These are phyloP conservation scores for Chaetomidium leptoderma DNA, from an alignment of 495 filamentous ascomycete genomes.

Conservation along the genomic window DNA sequence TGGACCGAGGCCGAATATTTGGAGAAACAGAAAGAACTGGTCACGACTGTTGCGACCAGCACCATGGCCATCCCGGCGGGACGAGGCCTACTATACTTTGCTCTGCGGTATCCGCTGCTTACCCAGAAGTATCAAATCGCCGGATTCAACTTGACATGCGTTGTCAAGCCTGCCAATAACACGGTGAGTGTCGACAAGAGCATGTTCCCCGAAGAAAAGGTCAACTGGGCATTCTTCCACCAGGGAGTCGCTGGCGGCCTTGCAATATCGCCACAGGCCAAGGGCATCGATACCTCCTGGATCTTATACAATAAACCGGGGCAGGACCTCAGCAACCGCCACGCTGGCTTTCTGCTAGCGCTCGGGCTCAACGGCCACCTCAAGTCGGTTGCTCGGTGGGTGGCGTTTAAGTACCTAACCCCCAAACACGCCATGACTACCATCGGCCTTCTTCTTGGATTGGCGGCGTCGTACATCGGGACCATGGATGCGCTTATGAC, in stretches of 20 bases:
- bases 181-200: constrained; percentile 81
- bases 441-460: constrained; percentile 84
- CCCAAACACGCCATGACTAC: constrained; percentile 99
- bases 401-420: constrained; percentile 96
- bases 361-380: constrained; percentile 95
- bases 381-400: constrained; percentile 90
- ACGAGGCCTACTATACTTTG: constrained; percentile 77
- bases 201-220: constrained; percentile 86
- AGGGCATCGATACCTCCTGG: constrained; percentile 96
- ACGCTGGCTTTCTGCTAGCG: constrained; percentile 88
- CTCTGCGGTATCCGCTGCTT: constrained; percentile 73
- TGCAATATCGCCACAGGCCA: constrained; percentile 82
- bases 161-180: constrained; percentile 86
- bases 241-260: constrained; percentile 86
- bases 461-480: constrained; percentile 89
- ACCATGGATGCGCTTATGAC: constrained; percentile 96
- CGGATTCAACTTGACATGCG: constrained; percentile 81
- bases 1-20: constrained; percentile 85
- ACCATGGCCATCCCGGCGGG: constrained; percentile 85
- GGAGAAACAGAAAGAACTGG: constrained; percentile 87
- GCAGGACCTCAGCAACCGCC: constrained; percentile 81
- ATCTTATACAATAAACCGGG: constrained; percentile 94
- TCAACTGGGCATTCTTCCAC: constrained; percentile 98
- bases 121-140: constrained; percentile 85
- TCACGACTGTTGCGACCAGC: constrained; percentile 74